Base-by-base conservation (phyloP, 1,139 yeast species). In the Yamadazyma epiphylla region DNA sequence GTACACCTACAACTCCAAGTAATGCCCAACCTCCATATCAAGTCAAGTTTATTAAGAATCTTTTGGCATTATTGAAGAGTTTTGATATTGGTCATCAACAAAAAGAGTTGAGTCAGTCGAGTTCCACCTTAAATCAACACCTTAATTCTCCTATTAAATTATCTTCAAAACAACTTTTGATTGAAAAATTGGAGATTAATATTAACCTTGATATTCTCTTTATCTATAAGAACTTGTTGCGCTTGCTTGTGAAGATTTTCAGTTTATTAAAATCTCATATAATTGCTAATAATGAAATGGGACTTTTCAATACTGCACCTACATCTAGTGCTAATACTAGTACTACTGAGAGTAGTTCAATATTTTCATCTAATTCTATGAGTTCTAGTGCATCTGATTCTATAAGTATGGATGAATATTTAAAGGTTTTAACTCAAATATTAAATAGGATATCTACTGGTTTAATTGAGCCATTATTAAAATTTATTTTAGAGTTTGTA, bases 181-280 rank as follows among this genome's bases (percentile, higher is more conserved):
- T 68, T 23, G 74, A 68, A 39, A 68, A 67, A 44, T 47, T 68
- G 29, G 74, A 68, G 37, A 65, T 68, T 28, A 68, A 67, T 37
- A 67, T 68, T 29, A 48, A 55, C 16, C 51, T 68, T 31, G 74
- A 68, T 39, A 54, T 53, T 16, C 45, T 67, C 26, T 68, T 68
- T 42, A 64, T 64, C 6, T 64, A 55, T 46, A 65, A 64, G 41
- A 58, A 59, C 22, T 48, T 61, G 29, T 44, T 67, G 25, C 52
- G 57, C 38, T 41, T 67, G 28, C 38, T 66, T 9, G 35, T 55
- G n/a, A 45, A 48, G 31, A 54, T 67, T 19, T 60, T 57, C 29
- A 45, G 43, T 7, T 54, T 54, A 7, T 35, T 58, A 13, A 46
- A 44, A 28, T 28, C 32, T 4, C 56, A 52, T 33, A 26, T 54